Evolutionary conservation across 805 yeast species (phyloP).

Genomic region (Hanseniaspora lachancei): DNA sequence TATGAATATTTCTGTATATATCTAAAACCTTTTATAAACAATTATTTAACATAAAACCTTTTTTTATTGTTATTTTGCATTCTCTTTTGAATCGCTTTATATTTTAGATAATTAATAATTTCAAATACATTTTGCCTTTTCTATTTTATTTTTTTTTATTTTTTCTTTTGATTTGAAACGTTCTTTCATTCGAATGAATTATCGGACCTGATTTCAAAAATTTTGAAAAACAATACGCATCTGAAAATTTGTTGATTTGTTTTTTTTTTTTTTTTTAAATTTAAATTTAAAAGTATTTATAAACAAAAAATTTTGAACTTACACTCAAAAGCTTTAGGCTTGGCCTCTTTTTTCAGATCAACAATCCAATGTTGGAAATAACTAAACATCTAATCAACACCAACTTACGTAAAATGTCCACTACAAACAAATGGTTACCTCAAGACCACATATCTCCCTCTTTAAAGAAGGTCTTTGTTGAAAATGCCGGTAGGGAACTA

Average conservation of each 20-base stretch:
- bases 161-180: neutral
- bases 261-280: neutral
- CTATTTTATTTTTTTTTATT: neutral
- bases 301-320: too few species aligned
- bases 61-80: neutral
- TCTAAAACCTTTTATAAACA: conserved; percentile 12
- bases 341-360: neutral
- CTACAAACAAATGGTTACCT: conserved; percentile 33
- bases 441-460: conserved; percentile 31
- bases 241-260: neutral
- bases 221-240: too few species aligned
- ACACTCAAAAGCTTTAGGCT: too few species aligned
- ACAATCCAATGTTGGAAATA: neutral
- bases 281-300: too few species aligned
- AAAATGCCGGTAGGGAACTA: conserved; percentile 19
- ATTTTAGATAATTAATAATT: too few species aligned
- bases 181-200: neutral
- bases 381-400: neutral
- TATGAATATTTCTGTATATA: conserved; percentile 9
- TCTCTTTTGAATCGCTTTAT: too few species aligned
- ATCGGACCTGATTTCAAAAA: neutral
- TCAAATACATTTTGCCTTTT: neutral
- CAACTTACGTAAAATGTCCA: neutral
- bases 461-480: conserved; percentile 19
- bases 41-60: conserved; percentile 3